Evolutionary conservation across 768 basidiomycete species (phyloP).

Genomic region (Boletus subparvulus): DNA sequence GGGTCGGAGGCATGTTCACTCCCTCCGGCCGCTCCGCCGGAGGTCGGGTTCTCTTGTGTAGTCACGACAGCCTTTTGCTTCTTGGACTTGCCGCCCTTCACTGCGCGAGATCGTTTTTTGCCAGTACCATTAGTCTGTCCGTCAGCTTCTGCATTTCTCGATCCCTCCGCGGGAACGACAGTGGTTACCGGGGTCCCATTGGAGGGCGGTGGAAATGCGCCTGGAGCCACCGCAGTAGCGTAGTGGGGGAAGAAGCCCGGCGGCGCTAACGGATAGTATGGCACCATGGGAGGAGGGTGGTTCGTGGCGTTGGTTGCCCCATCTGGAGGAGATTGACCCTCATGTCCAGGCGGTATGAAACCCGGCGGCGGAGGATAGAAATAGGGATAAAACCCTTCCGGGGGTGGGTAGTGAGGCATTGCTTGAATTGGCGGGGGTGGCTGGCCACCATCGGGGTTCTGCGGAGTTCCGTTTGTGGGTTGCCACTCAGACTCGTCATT

Average conservation of each 20-base stretch:
- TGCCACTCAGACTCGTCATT: slow-evolving; percentile 38
- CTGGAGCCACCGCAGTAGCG: slow-evolving; percentile 28
- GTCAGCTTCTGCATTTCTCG: slow-evolving; percentile 21
- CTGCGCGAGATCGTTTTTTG: slow-evolving; percentile 31
- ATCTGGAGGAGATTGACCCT: slow-evolving; percentile 36
- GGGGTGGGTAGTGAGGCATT: slow-evolving; percentile 34
- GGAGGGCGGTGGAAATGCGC: slow-evolving; percentile 33
- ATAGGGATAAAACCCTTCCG: slow-evolving; percentile 46
- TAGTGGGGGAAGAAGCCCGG: slow-evolving; percentile 42
- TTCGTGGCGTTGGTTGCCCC: slow-evolving; percentile 29
- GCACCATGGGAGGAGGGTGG: slow-evolving; percentile 32
- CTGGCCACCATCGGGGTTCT: slow-evolving; percentile 13
- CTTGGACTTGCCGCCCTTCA: slow-evolving; percentile 35
- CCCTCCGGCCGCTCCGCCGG: slow-evolving; percentile 27
- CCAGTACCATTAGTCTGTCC: slow-evolving; percentile 21
- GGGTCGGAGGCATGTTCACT: slow-evolving; percentile 29
- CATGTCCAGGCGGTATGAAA: slow-evolving; percentile 39
- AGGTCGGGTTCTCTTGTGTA: slow-evolving; percentile 16
- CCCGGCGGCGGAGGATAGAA: slow-evolving; percentile 43
- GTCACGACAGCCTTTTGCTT: slow-evolving; percentile 28
- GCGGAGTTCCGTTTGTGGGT: slow-evolving; percentile 21
- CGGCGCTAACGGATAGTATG: slow-evolving; percentile 40
- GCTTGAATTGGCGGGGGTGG: slow-evolving; percentile 28
- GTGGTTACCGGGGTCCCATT: slow-evolving; percentile 25
- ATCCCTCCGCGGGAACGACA: slow-evolving; percentile 27